Evolutionary conservation across 352 stramenopile genomes (phyloP).

Genomic region (Pythium phragmiticola): DNA sequence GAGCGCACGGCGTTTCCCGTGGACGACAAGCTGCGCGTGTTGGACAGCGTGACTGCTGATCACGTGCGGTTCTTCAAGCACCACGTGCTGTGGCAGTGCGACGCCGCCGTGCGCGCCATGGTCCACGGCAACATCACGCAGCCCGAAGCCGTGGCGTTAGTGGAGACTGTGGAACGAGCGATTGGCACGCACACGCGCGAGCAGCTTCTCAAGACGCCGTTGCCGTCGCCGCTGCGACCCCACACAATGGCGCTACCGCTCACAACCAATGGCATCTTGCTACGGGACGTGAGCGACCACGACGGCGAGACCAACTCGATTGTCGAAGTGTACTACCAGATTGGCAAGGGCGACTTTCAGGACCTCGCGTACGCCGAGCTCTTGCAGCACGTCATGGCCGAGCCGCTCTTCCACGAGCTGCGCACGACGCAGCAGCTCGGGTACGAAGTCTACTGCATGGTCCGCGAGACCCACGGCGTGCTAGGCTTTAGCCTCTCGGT

Average conservation of each 20-base stretch:
- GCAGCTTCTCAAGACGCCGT: slow-evolving; percentile 22
- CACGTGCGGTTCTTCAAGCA: slow-evolving; percentile 27
- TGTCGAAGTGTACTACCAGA: slow-evolving; percentile 85
- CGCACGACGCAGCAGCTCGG: slow-evolving; percentile 82
- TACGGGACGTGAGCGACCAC: slow-evolving; percentile 64
- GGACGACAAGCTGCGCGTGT: slow-evolving; percentile 51
- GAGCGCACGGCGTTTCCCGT: slow-evolving; percentile 56
- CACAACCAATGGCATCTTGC: slow-evolving; percentile 55
- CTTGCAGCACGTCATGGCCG: slow-evolving; percentile 73
- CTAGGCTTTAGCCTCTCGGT: slow-evolving; percentile 70
- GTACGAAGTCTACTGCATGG: slow-evolving; percentile 76
- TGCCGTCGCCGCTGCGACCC: slow-evolving; percentile 31
- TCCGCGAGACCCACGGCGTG: slow-evolving; percentile 74
- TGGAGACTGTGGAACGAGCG: slow-evolving; percentile 35
- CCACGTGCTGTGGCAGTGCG: slow-evolving; percentile 27
- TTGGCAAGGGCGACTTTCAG: slow-evolving; percentile 47
- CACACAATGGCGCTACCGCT: slow-evolving; percentile 51
- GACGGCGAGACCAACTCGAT: slow-evolving; percentile 73
- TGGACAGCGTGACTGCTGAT: slow-evolving; percentile 16
- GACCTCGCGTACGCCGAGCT: slow-evolving; percentile 67
- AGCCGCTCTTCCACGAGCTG: slow-evolving; percentile 81
- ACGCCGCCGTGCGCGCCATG: slow-evolving; percentile 36
- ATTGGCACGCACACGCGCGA: slow-evolving; percentile 16
- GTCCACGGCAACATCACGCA: slow-evolving; percentile 66
- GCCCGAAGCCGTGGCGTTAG: slow-evolving; percentile 33